Evolutionary conservation across 2,329 filamentous ascomycete genomes (phyloP), one percentile per base, ranked within the genome.

Genomic region (Bipolaris sorokiniana): DNA sequence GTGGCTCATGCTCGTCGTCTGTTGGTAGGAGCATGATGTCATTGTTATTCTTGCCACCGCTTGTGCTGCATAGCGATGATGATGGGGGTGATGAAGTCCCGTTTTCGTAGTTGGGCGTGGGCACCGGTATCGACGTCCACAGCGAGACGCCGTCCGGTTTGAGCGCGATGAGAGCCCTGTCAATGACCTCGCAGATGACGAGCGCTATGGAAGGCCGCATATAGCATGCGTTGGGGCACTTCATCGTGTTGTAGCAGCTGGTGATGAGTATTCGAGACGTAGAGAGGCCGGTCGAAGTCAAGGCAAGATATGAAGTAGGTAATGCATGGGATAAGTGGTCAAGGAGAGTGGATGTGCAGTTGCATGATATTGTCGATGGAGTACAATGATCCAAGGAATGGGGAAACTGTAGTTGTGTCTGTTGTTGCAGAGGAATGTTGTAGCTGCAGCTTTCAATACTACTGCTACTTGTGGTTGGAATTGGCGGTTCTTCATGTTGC

Each of bases 1-100:
- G 22, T 31, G 52, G 52, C 40, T 55, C 52, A 31, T 44, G 23
- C 52, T 55, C 52, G 11, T 55, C 52, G 13, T 55, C 46, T 38
- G 23, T 38, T 5, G 50, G 40, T 33, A 42, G 34, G 23, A 53
- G 50, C 50, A 47, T 53, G 34, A 47, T 31, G 23, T 47, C 50
- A 16, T 31, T 53, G 5, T 33, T 20, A 18, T 7, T 26, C 23
- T 47, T 38, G 23, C 50, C 16, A 9, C 44, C 16, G 13, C 42
- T 45, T 38, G 22, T 55, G 15, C 46, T 38, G 16, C 38, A 55
- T 20, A 33, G 45, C 3, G 52, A 42, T 5, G 41, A 37, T 15
- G 50, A 46, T 22, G 33, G 31, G 6, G 47, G 44, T 11, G 46
- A 50, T 15, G 46, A 38, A 16, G 38, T 41, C 10, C 46, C 38